phyloP scores from a whole-genome alignment of 2,329 filamentous ascomycete species.

The Nemania diffusa region DNA sequence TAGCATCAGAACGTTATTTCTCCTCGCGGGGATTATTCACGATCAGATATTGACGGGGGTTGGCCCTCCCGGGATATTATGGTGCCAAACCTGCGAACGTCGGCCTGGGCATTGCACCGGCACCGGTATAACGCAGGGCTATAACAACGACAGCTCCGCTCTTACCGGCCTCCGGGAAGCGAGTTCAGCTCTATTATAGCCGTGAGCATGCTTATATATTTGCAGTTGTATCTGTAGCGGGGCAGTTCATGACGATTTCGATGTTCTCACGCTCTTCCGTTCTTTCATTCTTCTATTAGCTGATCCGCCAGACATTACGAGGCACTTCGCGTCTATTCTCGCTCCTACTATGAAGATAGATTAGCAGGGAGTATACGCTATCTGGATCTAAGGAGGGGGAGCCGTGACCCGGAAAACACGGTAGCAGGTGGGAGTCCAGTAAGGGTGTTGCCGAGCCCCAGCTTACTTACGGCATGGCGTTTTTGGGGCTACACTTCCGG shows the following conservation, averaged over 20 bases:
- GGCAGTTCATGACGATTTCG: background rate
- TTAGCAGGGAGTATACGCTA: background rate
- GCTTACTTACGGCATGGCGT: background rate
- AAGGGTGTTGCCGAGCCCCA: background rate
- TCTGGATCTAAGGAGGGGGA: background rate
- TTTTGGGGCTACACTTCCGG: background rate
- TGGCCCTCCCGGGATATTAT: background rate
- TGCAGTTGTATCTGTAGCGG: background rate
- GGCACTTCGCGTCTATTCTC: background rate
- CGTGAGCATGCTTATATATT: background rate
- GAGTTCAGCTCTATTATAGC: background rate
- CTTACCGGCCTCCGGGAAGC: background rate
- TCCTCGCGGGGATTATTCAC: background rate
- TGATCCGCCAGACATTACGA: background rate
- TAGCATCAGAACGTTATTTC: background rate
- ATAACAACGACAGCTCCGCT: background rate
- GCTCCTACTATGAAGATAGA: background rate
- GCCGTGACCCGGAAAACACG: too few relatives aligned
- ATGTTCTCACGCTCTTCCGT: background rate
- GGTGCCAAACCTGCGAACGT: background rate
- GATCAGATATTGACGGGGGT: background rate
- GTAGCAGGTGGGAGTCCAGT: background rate
- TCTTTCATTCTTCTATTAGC: too few relatives aligned
- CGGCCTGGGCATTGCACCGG: background rate
- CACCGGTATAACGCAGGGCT: background rate